Evolutionary conservation across 2,329 filamentous ascomycete genomes (phyloP), one percentile per base, ranked within the genome.

Genomic region (Helotiales sp.): DNA sequence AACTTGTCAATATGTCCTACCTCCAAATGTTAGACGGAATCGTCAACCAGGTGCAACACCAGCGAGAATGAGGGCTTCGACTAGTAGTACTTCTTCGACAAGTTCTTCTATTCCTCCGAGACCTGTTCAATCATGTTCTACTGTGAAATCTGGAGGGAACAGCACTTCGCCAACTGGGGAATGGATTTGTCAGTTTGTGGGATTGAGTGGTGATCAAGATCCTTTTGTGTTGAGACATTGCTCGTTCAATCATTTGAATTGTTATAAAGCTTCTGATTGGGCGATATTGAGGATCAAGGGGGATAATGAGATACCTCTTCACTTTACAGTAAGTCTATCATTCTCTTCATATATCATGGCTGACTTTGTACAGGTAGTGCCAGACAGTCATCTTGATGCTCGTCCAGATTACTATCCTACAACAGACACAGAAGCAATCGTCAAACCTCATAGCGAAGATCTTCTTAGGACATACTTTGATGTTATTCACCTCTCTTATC

Each of bases 201-300:
- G 66, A 3, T 52, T 65, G 22, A 67, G 65, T 57, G 63, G 66
- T 38, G 66, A 68, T 55, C 66, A 67, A 40, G 66, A 68, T 55
- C 65, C 65, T 3, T 66, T 62, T 57, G 66, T 68, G 10, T 53
- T 68, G 10, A 44, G 63, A 24, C 65, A 68, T 56, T 68, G 62
- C 52, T 64, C 65, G 12, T 68, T 68, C 59, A 65, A 68, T 55
- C 55, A 65, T 38, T 54, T 63, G 34, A 66, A 67, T 44, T 68
- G 63, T 48, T 68, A 67, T 48, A 63, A 63, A 53, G 60, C 59
- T 10, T 52, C 52, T 25, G 65, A 67, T 42, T 68, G 65, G 66
- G 61, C 63, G n/a, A 58, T 64, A 42, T 46, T 67, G 33, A 59
- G 63, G 33, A 58, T 67, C 3, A 67, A 65, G 34, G 63, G 62